A percentile compares a stretch with the other conserved stretches of the same genome.
phyloP scores from a whole-genome alignment of 805 yeast species.

The Yamadazyma tumulicola region DNA sequence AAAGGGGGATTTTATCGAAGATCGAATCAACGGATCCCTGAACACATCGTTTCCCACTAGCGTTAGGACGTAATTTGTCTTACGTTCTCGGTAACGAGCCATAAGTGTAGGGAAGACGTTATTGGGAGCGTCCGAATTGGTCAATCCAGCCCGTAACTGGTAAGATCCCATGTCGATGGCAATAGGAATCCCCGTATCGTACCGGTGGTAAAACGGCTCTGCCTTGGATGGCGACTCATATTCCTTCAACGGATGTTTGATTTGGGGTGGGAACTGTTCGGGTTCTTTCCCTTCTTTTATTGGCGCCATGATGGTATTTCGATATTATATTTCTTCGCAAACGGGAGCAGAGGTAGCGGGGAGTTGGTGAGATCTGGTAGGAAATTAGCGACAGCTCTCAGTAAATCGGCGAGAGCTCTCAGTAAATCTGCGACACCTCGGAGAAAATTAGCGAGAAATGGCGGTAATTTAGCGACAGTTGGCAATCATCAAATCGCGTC shows the following conservation, averaged over 20 bases:
- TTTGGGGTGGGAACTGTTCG: conserved; percentile 38
- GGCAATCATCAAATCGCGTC: too few species aligned
- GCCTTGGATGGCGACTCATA: conserved; percentile 30
- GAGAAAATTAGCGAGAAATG: background rate
- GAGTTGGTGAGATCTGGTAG: too few species aligned
- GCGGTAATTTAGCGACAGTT: too few species aligned
- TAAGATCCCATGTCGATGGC: conserved; percentile 85
- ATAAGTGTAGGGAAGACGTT: conserved; percentile 65
- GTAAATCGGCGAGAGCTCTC: too few species aligned
- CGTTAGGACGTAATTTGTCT: conserved; percentile 55
- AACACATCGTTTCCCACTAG: conserved; percentile 80
- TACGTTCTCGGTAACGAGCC: conserved; percentile 77
- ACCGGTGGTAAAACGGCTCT: conserved; percentile 48
- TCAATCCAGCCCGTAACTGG: conserved; percentile 56
- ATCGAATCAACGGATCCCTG: conserved; percentile 64
- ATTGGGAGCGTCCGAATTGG: conserved; percentile 46
- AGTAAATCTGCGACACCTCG: too few species aligned
- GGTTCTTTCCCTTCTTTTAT: conserved; percentile 10
- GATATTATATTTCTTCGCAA: background rate
- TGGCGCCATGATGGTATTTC: conserved; percentile 14
- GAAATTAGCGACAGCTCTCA: too few species aligned
- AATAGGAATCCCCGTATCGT: conserved; percentile 62
- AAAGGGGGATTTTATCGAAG: conserved; percentile 73
- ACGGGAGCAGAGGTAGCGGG: too few species aligned
- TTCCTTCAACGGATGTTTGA: conserved; percentile 41